Evolutionary conservation across 495 filamentous ascomycete genomes (phyloP), one percentile per base, ranked within the genome.

Genomic region (Lasiosphaeria ovina): DNA sequence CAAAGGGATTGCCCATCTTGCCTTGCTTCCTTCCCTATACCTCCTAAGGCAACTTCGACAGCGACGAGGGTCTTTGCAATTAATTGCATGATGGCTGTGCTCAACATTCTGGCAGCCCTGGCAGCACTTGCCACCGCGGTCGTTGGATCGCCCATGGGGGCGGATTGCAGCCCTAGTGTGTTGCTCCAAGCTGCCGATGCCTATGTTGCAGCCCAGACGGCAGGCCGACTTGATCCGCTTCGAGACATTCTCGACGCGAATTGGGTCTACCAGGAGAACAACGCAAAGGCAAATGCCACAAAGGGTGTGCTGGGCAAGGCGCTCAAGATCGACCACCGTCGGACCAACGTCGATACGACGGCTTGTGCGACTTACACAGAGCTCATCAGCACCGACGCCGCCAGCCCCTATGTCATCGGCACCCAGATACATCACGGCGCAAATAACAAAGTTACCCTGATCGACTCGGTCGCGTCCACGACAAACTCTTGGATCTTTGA

Each of bases 401-500:
- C 36, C 6, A 67, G 66, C 0, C 74, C 75, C 3, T 74, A 74
- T 44, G 74, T 79, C 2, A 75, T 78, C 45, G 75, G 76, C n/a
- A 73, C 73, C 3, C 74, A 78, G 59, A 72, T 79, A 67, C 55
- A 57, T 53, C 0, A 65, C 55, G 58, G 59, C 0, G 58, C 55
- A 5, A 67, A 66, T 24, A 63, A 64, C 40, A 69, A 62, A 47
- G 57, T 67, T 17, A 68, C 63, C 16, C 62, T 74, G 24, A 70
- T 79, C 48, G 77, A 79, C 65, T 62, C 68, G 24, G 59, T 77
- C 58, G 73, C 69, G 6, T 72, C 75, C 2, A 75, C 74, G 4
- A 74, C 72, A 0, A 67, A 67, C 33, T 72, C 72, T 31, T 77
- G 75, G 77, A 56, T 77, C 3, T 79, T 79, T 62, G 67, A 77